Evolutionary conservation across 805 yeast genomes (phyloP).

Genomic region (Candida peoriensis): DNA sequence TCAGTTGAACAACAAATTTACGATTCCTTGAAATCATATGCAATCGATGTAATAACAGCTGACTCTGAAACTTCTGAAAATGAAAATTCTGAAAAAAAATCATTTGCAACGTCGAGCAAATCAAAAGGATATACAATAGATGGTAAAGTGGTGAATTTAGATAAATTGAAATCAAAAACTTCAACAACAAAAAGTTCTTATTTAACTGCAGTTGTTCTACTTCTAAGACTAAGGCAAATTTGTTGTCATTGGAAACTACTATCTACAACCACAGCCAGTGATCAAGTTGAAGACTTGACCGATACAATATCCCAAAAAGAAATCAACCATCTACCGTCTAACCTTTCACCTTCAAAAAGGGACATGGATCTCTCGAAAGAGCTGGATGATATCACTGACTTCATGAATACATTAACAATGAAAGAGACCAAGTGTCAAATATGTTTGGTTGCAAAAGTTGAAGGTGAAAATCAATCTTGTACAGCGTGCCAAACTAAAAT

Average conservation of each 20-base stretch:
- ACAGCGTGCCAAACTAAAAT: constrained; percentile 10
- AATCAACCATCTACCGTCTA: not conserved
- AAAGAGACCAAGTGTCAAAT: constrained; percentile 22
- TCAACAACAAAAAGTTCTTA: too few species aligned
- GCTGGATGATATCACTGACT: constrained; percentile 17
- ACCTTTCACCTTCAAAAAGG: constrained; percentile 7
- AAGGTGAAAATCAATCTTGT: constrained; percentile 13
- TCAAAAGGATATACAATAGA: too few species aligned
- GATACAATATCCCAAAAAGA: not conserved
- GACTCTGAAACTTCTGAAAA: too few species aligned
- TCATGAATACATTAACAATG: constrained; percentile 20
- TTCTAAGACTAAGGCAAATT: constrained; percentile 33
- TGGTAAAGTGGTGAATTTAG: too few species aligned
- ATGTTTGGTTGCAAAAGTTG: constrained; percentile 13
- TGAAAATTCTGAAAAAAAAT: too few species aligned
- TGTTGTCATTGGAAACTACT: constrained; percentile 31
- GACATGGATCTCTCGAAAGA: constrained; percentile 12
- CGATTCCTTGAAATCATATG: constrained; percentile 17
- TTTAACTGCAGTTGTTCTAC: constrained; percentile 23
- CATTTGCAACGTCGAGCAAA: too few species aligned
- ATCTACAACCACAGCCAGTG: constrained; percentile 7
- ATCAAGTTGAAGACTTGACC: not conserved
- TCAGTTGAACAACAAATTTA: constrained; percentile 25
- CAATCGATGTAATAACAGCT: too few species aligned
- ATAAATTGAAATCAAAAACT: too few species aligned